Percentiles rank a stretch among this genome's conserved stretches.
These are phyloP conservation scores for Cicer judaicum DNA, from an alignment of 306 rosid genomes.

Conservation along the genomic window DNA sequence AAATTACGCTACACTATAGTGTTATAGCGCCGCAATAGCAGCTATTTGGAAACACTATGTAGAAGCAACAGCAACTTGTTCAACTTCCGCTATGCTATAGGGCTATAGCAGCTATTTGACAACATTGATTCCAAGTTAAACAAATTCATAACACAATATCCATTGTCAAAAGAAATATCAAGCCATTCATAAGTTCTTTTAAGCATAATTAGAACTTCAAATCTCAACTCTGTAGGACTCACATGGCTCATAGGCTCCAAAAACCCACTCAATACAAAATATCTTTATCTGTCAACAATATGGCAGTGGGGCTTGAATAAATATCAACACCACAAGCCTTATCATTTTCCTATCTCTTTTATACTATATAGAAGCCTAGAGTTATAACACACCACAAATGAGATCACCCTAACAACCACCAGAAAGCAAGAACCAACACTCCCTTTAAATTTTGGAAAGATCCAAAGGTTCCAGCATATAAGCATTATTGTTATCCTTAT, in stretches of 20 bases:
- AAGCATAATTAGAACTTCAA: background rate
- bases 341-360: too few relatives aligned
- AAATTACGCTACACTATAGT: too few relatives aligned
- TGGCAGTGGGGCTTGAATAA: background rate
- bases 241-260: background rate
- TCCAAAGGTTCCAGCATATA: background rate
- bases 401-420: background rate
- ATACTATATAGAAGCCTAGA: background rate
- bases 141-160: background rate
- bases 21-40: too few relatives aligned
- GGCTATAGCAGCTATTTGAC: too few relatives aligned
- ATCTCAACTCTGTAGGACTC: background rate
- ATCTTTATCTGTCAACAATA: conserved; percentile 10
- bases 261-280: conserved; percentile 17
- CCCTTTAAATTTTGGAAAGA: conserved; percentile 7
- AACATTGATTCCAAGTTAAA: conserved; percentile 12
- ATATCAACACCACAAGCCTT: conserved; percentile 4
- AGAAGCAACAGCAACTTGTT: too few relatives aligned
- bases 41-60: too few relatives aligned
- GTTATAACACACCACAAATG: background rate
- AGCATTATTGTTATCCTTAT: background rate
- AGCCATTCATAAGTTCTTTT: background rate
- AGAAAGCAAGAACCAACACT: background rate
- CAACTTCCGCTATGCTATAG: too few relatives aligned
- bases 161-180: background rate